A percentile compares a stretch with the other conserved stretches of the same genome.
Conservation (phyloP, 108 stramenopile species). For the Poteriospumella lacustris region DNA sequence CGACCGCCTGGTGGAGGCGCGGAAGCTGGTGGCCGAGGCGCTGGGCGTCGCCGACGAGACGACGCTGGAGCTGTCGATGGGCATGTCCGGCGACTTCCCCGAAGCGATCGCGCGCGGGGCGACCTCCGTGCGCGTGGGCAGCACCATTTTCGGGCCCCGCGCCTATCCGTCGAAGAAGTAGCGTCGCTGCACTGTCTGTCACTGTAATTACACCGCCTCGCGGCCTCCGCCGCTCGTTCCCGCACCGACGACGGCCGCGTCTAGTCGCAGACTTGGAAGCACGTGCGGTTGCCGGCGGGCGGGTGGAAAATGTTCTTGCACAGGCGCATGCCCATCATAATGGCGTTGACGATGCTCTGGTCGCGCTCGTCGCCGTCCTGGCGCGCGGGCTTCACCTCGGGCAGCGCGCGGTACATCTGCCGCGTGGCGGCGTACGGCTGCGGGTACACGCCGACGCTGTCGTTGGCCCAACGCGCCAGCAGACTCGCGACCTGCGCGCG, state of each 20-base stretch:
- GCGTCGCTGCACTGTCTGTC: too few species aligned
- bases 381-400: not conserved
- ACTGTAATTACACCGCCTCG: too few species aligned
- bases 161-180: too few species aligned
- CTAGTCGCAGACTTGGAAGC: conserved; percentile 18
- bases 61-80: conserved; percentile 84
- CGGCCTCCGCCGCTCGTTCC: too few species aligned
- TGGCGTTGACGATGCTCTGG: too few species aligned
- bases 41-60: conserved; percentile 42
- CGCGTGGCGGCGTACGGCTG: not conserved
- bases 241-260: too few species aligned
- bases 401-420: not conserved
- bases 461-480: not conserved
- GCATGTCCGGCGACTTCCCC: conserved; percentile 95
- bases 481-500: too few species aligned
- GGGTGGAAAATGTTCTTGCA: conserved; percentile 14
- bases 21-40: conserved; percentile 41
- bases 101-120: conserved; percentile 83
- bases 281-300: conserved; percentile 13
- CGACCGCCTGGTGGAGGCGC: conserved; percentile 53
- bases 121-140: conserved; percentile 88
- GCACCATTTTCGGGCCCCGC: conserved; percentile 89
- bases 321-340: conserved; percentile 5
- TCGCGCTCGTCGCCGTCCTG: not conserved
- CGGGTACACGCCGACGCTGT: not conserved